Conservation (phyloP, 768 basidiomycete species). For the Sporobolomyces pararoseus region DNA sequence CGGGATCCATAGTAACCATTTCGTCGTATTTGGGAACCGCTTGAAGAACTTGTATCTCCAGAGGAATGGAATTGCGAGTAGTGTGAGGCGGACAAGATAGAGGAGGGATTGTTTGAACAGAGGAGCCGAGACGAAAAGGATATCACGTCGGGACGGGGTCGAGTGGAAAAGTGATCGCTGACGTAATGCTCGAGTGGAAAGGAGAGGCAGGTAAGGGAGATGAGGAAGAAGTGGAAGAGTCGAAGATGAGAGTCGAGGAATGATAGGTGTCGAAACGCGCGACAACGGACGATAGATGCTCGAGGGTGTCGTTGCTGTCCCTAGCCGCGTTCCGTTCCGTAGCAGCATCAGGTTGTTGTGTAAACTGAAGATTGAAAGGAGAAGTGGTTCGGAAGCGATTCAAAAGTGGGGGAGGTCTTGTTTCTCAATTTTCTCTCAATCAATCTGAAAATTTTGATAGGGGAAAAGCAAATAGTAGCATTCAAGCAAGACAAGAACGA, state of each 20-base stretch:
- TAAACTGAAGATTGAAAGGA: neutral
- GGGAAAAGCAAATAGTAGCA: neutral
- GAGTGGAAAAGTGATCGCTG: constrained; percentile 47
- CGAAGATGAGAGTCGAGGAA: neutral
- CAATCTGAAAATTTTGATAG: neutral
- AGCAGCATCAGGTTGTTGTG: neutral
- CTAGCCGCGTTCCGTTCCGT: neutral
- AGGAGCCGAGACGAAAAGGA: constrained; percentile 53
- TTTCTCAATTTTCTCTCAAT: neutral
- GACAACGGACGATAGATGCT: neutral
- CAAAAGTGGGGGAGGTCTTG: neutral
- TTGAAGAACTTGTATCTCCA: constrained; percentile 49
- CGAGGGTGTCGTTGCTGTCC: neutral
- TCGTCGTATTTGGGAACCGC: constrained; percentile 49
- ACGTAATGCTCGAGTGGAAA: neutral
- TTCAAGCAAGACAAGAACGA: neutral
- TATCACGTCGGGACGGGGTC: constrained; percentile 47
- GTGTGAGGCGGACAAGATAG: constrained; percentile 48
- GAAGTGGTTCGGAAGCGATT: neutral
- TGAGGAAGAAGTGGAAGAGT: too few relatives aligned
- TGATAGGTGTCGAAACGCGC: neutral
- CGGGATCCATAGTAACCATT: constrained; percentile 52
- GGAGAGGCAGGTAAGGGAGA: neutral
- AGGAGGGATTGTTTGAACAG: constrained; percentile 53
- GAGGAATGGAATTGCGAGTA: constrained; percentile 36